These are phyloP conservation scores for Cucumis variabilis DNA, from an alignment of 331 rosid species.

Conservation along the genomic window DNA sequence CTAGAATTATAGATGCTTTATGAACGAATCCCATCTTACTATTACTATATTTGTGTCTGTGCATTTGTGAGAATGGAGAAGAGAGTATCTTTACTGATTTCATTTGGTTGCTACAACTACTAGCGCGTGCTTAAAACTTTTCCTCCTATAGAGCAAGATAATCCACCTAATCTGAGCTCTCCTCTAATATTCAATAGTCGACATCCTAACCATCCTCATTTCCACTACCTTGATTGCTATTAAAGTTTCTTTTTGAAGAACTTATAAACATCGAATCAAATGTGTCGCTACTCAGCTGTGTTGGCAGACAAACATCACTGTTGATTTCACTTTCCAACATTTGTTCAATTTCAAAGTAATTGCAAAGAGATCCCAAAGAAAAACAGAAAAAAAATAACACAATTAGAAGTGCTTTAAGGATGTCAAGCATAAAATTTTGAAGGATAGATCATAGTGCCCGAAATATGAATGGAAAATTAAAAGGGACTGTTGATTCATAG, in stretches of 20 bases:
- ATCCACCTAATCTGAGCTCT: slow-evolving; percentile 93
- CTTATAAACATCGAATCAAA: slow-evolving; percentile 81
- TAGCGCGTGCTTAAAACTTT: slow-evolving; percentile 34
- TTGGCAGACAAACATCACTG: slow-evolving; percentile 72
- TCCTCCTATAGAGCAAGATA: slow-evolving; percentile 52
- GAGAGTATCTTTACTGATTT: slow-evolving; percentile 51
- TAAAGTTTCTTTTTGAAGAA: slow-evolving; percentile 90
- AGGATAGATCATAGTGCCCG: neutral
- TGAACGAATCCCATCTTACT: neutral
- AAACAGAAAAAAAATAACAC: slow-evolving; percentile 26
- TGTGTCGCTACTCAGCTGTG: slow-evolving; percentile 71
- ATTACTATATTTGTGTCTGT: neutral
- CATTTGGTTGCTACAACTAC: slow-evolving; percentile 39
- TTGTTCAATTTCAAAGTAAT: slow-evolving; percentile 71
- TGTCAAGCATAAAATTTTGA: neutral
- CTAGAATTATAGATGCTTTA: neutral
- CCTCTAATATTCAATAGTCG: slow-evolving; percentile 63
- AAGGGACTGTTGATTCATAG: neutral
- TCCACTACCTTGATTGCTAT: slow-evolving; percentile 94
- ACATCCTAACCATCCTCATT: slow-evolving; percentile 87
- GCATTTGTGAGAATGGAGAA: neutral
- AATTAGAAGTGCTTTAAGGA: slow-evolving; percentile 13
- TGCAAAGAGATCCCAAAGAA: slow-evolving; percentile 54
- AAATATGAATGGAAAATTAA: neutral
- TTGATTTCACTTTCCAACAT: slow-evolving; percentile 69